phyloP scores from a whole-genome alignment of 2,329 filamentous ascomycete genomes.

The Chrysosphaeria jannelii region DNA sequence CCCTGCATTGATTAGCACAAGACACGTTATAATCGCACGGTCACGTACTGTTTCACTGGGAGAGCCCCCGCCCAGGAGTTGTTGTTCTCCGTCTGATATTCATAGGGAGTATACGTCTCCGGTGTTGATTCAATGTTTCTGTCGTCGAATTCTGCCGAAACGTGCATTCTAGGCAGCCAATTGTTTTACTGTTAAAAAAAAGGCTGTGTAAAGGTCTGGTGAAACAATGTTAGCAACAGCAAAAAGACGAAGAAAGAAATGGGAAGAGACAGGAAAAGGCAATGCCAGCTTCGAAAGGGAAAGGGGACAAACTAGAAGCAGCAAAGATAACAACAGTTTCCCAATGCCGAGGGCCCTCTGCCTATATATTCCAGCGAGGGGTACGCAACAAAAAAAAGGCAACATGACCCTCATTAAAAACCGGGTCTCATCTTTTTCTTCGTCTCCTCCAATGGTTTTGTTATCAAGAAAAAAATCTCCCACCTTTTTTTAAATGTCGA shows the following conservation, averaged over 20 bases:
- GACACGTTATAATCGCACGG: conserved; percentile 1
- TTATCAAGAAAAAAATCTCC: too few species aligned
- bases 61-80: conserved; percentile 76
- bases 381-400: too few species aligned
- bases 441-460: too few species aligned
- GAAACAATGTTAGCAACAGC: not conserved
- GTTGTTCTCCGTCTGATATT: conserved; percentile 69
- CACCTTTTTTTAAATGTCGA: too few species aligned
- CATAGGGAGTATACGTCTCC: conserved; percentile 37
- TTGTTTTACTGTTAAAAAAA: not conserved
- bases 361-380: too few species aligned
- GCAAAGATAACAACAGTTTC: too few species aligned
- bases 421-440: too few species aligned
- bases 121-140: conserved; percentile 31
- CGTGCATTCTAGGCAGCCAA: conserved; percentile 36
- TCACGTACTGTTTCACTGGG: conserved; percentile 60
- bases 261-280: not conserved
- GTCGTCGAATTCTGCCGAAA: conserved; percentile 35
- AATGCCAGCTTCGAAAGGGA: not conserved
- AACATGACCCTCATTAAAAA: too few species aligned
- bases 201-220: not conserved
- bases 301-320: not conserved
- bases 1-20: conserved; percentile 12
- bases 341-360: too few species aligned
- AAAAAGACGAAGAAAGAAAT: not conserved